These are phyloP conservation scores for Cubamyces sp. DNA, from an alignment of 768 basidiomycete genomes.

Conservation along the genomic window DNA sequence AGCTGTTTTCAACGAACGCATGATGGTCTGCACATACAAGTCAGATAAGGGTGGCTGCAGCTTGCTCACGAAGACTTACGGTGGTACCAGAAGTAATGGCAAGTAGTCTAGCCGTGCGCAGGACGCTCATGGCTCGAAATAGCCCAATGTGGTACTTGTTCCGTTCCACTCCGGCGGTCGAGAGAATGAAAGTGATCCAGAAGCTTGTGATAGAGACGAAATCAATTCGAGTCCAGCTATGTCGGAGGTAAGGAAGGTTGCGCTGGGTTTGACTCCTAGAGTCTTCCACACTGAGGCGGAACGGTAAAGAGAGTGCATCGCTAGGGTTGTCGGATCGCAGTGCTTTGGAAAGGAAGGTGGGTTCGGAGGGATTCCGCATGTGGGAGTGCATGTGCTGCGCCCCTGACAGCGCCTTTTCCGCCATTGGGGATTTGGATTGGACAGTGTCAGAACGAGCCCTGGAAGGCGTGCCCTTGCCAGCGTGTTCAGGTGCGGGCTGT, in stretches of 20 bases:
- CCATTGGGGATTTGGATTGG: conserved; percentile 36
- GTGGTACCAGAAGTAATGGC: conserved; percentile 92
- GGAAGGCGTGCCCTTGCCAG: conserved; percentile 13
- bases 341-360: conserved; percentile 54
- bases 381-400: conserved; percentile 43
- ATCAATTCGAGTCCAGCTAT: conserved; percentile 93
- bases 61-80: conserved; percentile 47
- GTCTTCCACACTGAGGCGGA: conserved; percentile 60
- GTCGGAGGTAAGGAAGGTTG: conserved; percentile 86
- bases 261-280: conserved; percentile 59
- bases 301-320: conserved; percentile 57
- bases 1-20: conserved; percentile 90
- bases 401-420: conserved; percentile 39
- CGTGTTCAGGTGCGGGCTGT: conserved; percentile 12
- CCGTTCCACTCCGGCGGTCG: conserved; percentile 68
- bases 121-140: conserved; percentile 86
- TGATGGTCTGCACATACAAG: conserved; percentile 64
- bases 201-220: conserved; percentile 83
- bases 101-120: conserved; percentile 80
- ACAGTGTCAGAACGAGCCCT: conserved; percentile 33
- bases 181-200: conserved; percentile 82
- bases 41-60: no score
- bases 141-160: conserved; percentile 76
- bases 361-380: conserved; percentile 49
- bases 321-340: conserved; percentile 51